Base-by-base conservation (phyloP, 1,139 yeast genomes). In the Blastobotrys elegans region DNA sequence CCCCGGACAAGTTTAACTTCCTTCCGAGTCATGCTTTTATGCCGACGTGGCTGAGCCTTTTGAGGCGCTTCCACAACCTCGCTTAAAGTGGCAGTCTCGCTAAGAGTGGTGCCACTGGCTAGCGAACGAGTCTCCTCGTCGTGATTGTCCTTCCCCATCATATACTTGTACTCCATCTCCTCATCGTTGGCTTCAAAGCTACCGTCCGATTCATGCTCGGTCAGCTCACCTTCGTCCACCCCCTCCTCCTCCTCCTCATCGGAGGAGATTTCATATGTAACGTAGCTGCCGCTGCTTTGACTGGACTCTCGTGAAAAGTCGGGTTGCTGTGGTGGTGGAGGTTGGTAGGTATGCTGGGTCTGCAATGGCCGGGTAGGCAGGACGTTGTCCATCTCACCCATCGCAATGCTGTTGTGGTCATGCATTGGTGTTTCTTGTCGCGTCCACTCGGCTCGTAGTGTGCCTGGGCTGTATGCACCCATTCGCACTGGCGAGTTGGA, bases 1-100 rank as follows among this genome's bases (percentile, higher is more conserved):
- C 95, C 92, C 21, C 83, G 74, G 36, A 82, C 83, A 40, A 86
- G 76, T 53, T 83, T 70, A 44, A 85, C 86, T 61, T 83, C 82
- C 57, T 75, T 76, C 49, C 79, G 69, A 40, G 76, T 71, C 60
- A 75, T 76, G 13, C 80, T 73, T 58, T 77, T 75, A 57, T 80
- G 77, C 53, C 85, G 77, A 49, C 80, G 73, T 14, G 82, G 81
- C 56, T 77, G 79, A 1, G 81, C 79, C 41, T 74, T 69, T 24
- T 64, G 64, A 14, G 77, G 75, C 20, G 71, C 72, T 35, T 63
- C 63, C 33, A 53, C 57, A 4, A 56, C 58, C 2, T 59, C 54
- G 44, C 59, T 55, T 8, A 61, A 50, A 8, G 67, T 63, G 14
- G 47, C 41, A 17, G 31, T 11, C 5, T 27, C 45, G 26, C 45